Conservation (phyloP, 2,329 filamentous ascomycete genomes). For the Sporothrix variecibatus region DNA sequence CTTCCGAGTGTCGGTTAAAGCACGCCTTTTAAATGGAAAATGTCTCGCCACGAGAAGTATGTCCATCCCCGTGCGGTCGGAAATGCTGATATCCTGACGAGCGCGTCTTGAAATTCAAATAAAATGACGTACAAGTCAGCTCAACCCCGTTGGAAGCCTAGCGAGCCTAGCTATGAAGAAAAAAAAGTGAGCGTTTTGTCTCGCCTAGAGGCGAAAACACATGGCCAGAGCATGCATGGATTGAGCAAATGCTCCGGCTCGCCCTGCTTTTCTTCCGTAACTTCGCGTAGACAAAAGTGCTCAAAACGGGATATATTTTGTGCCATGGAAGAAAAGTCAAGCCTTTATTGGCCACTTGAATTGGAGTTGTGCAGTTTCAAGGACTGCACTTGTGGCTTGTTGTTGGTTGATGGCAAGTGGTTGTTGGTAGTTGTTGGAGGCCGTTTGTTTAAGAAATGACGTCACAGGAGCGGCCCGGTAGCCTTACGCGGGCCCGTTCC, state of each 20-base stretch:
- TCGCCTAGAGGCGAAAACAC: neutral
- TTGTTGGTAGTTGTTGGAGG: neutral
- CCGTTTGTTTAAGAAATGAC: neutral
- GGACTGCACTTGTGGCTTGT: neutral
- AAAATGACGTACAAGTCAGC: neutral
- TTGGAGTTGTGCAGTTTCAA: neutral
- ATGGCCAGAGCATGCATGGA: neutral
- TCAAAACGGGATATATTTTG: neutral
- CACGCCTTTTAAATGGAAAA: neutral
- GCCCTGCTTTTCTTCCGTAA: neutral
- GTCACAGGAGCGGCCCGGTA: conserved; percentile 4
- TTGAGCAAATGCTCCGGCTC: neutral
- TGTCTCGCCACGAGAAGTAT: neutral
- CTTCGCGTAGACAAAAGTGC: neutral
- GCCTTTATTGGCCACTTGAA: neutral
- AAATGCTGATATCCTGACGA: too few species aligned
- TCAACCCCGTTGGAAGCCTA: neutral
- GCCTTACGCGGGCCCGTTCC: conserved; percentile 9
- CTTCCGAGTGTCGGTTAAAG: neutral
- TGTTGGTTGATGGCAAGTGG: neutral
- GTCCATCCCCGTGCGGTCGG: neutral
- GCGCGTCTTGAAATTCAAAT: neutral
- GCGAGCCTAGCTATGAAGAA: neutral
- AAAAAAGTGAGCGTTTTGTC: neutral
- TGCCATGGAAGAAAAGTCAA: neutral